These are phyloP conservation scores for Microdochium bolleyi DNA, from an alignment of 2,329 filamentous ascomycete species.

Conservation along the genomic window DNA sequence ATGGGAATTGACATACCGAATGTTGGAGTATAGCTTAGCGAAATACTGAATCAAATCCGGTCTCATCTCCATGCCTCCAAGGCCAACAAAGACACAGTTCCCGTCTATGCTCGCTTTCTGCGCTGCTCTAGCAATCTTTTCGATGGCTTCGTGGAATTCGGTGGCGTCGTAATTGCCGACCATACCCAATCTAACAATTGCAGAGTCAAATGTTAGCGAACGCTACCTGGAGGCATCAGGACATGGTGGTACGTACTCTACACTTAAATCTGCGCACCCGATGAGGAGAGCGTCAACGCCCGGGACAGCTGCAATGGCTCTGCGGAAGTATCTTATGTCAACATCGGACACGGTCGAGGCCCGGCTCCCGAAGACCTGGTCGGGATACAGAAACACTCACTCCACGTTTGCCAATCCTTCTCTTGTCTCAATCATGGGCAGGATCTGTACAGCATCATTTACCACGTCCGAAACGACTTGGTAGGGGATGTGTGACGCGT, in stretches of 20 bases:
- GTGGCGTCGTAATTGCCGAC: constrained; percentile 5
- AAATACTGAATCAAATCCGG: constrained; percentile 3
- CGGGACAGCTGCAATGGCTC: constrained; percentile 5
- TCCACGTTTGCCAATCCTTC: constrained; percentile 6
- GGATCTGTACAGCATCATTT: constrained; percentile 5
- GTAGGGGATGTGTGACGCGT: constrained; percentile 3
- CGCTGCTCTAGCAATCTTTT: constrained; percentile 1
- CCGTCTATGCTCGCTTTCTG: constrained; percentile 3
- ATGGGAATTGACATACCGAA: constrained; percentile 1
- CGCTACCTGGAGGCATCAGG: background rate
- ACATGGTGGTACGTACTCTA: constrained; percentile 2
- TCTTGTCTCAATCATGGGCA: constrained; percentile 6
- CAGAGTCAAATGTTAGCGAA: background rate
- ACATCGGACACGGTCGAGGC: background rate
- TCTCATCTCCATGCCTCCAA: constrained; percentile 4
- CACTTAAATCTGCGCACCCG: constrained; percentile 5
- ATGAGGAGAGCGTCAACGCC: constrained; percentile 5
- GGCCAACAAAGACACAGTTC: constrained; percentile 4
- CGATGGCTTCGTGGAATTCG: constrained; percentile 2
- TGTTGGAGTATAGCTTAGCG: constrained; percentile 3
- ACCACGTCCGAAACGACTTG: constrained; percentile 4
- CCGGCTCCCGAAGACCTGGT: background rate
- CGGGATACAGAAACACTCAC: constrained; percentile 1
- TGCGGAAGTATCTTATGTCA: background rate
- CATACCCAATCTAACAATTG: constrained; percentile 2